Evolutionary conservation across 169 alveolate genomes (phyloP).

Genomic region (Plasmodium inui): DNA sequence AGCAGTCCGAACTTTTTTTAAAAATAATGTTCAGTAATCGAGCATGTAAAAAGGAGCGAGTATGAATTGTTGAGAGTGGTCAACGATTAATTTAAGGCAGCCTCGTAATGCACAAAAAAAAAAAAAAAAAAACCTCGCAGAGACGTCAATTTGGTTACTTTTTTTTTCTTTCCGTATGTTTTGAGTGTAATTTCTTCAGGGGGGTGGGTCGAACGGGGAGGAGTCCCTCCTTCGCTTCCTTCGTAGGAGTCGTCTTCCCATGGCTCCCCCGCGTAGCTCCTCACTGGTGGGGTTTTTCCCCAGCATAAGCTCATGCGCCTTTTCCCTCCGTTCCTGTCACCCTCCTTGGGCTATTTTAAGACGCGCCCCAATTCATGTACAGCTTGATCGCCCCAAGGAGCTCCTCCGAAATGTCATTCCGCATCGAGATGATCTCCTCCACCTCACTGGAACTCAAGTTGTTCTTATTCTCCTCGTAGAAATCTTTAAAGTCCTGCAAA

Average conservation of each 20-base stretch:
- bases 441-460: constrained; percentile 30
- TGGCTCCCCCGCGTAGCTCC: not conserved
- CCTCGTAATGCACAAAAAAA: not conserved
- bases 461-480: constrained; percentile 66
- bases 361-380: not conserved
- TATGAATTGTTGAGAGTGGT: too few species aligned
- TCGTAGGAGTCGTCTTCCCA: not conserved
- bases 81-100: too few species aligned
- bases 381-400: constrained; percentile 20
- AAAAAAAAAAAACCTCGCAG: not conserved
- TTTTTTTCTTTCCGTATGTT: not conserved
- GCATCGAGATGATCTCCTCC: constrained; percentile 28
- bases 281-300: not conserved
- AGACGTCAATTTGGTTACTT: not conserved
- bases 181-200: not conserved
- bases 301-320: not conserved
- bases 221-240: not conserved
- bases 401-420: constrained; percentile 58
- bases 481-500: constrained; percentile 68
- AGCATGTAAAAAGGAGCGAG: too few species aligned
- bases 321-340: not conserved
- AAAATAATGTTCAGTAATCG: too few species aligned
- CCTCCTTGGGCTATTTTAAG: not conserved
- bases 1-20: not conserved
- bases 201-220: not conserved